Evolutionary conservation across 1,139 yeast species (phyloP).

Genomic region (Pichia sp.): DNA sequence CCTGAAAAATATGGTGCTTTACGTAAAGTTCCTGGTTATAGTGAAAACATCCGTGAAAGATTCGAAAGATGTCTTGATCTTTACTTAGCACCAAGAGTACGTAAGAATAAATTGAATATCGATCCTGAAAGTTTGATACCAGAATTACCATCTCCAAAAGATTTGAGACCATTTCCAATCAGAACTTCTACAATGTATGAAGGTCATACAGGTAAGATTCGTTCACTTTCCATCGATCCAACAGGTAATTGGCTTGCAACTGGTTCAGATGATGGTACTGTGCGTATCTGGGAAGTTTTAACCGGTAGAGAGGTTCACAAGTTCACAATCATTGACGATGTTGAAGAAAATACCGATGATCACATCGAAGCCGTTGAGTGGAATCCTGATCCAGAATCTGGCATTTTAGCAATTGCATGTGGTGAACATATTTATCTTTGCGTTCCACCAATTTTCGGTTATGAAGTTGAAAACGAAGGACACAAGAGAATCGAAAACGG

Average conservation of each 20-base stretch:
- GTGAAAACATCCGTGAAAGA: constrained; percentile 79
- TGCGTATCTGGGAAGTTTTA: constrained; percentile 93
- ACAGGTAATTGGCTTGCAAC: constrained; percentile 95
- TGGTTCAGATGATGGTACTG: constrained; percentile 95
- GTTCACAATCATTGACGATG: constrained; percentile 48
- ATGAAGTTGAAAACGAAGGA: constrained; percentile 81
- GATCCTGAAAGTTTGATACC: constrained; percentile 97
- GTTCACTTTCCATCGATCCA: constrained; percentile 84
- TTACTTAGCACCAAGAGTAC: constrained; percentile 94
- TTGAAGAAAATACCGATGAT: constrained; percentile 58
- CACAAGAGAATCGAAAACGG: constrained; percentile 82
- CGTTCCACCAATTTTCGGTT: constrained; percentile 91
- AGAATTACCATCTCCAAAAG: constrained; percentile 95
- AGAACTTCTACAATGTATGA: constrained; percentile 78
- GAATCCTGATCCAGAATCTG: constrained; percentile 78
- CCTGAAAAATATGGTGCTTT: constrained; percentile 83
- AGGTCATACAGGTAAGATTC: constrained; percentile 83
- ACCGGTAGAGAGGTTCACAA: constrained; percentile 93
- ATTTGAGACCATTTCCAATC: constrained; percentile 97
- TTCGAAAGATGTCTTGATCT: constrained; percentile 94
- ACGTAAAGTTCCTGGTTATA: constrained; percentile 93
- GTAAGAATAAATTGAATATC: constrained; percentile 85
- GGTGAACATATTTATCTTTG: constrained; percentile 78
- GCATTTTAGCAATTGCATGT: constrained; percentile 79
- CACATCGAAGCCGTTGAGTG: constrained; percentile 82